Evolutionary conservation across 2,329 filamentous ascomycete genomes (phyloP).

Genomic region (Trichoderma asperellum): DNA sequence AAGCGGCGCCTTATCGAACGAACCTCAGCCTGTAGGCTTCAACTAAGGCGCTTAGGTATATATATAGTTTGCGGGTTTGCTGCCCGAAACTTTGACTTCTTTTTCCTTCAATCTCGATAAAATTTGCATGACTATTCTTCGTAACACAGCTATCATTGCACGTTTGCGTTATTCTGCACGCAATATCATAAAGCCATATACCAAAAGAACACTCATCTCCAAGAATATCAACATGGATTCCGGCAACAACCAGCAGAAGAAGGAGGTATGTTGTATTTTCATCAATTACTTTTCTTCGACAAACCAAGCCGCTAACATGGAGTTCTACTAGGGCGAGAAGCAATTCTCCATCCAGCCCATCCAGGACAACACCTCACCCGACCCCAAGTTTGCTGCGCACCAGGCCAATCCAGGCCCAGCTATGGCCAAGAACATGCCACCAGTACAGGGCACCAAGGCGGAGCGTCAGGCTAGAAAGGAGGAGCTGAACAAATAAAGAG

Average conservation of each 20-base stretch:
- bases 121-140: conserved; percentile 2
- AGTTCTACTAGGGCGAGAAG: conserved; percentile 47
- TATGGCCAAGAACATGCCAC: conserved; percentile 56
- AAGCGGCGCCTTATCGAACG: not conserved
- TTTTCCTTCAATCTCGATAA: not conserved
- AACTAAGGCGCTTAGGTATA: conserved; percentile 5
- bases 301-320: not conserved
- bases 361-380: conserved; percentile 44
- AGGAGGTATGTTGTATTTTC: conserved; percentile 28
- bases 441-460: conserved; percentile 66
- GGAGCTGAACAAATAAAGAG: conserved; percentile 63
- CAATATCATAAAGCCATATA: not conserved
- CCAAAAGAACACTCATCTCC: not conserved
- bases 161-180: not conserved
- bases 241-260: conserved; percentile 32
- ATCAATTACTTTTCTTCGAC: not conserved
- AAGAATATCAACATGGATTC: conserved; percentile 31
- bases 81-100: not conserved
- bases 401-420: conserved; percentile 63
- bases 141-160: not conserved
- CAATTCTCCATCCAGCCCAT: conserved; percentile 52
- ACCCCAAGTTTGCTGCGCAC: conserved; percentile 56
- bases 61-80: not conserved
- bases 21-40: conserved; percentile 1
- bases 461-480: conserved; percentile 68